A percentile compares a stretch with the other conserved stretches of the same genome.
phyloP scores from a whole-genome alignment of 2,329 filamentous ascomycete species.

The Xylaria polymorpha region DNA sequence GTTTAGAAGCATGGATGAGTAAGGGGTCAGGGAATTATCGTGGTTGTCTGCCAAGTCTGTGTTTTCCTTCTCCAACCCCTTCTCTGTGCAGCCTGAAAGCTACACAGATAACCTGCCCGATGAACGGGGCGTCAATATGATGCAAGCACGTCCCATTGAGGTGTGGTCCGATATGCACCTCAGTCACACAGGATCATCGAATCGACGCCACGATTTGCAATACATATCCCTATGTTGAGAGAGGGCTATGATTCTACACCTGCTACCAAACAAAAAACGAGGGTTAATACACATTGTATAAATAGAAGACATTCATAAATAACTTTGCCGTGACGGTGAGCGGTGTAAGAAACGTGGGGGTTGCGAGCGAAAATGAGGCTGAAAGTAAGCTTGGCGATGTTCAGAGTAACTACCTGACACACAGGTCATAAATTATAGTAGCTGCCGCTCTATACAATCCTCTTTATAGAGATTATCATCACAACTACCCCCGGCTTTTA shows the following conservation, averaged over 20 bases:
- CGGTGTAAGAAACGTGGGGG: neutral
- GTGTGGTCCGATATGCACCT: conserved; percentile 31
- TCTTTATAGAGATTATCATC: neutral
- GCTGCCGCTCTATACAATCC: neutral
- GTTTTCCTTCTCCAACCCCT: neutral
- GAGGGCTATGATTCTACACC: conserved; percentile 13
- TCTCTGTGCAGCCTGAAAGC: neutral
- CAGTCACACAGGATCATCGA: conserved; percentile 22
- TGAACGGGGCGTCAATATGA: conserved; percentile 2
- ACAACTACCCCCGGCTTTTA: neutral
- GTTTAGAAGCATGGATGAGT: neutral
- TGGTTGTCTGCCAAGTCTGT: neutral
- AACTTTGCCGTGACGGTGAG: neutral
- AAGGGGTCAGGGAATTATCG: neutral
- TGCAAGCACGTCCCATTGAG: conserved; percentile 22
- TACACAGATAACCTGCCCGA: neutral
- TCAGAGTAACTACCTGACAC: neutral
- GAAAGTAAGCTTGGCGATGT: neutral
- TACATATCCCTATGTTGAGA: conserved; percentile 12
- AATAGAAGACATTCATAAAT: neutral
- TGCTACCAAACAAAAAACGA: no score
- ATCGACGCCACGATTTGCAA: conserved; percentile 21
- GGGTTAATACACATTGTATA: neutral
- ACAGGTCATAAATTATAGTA: neutral
- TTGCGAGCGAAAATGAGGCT: neutral